Evolutionary conservation across 2,329 filamentous ascomycete genomes (phyloP), one percentile per base, ranked within the genome.

Genomic region (Myotisia sp.): DNA sequence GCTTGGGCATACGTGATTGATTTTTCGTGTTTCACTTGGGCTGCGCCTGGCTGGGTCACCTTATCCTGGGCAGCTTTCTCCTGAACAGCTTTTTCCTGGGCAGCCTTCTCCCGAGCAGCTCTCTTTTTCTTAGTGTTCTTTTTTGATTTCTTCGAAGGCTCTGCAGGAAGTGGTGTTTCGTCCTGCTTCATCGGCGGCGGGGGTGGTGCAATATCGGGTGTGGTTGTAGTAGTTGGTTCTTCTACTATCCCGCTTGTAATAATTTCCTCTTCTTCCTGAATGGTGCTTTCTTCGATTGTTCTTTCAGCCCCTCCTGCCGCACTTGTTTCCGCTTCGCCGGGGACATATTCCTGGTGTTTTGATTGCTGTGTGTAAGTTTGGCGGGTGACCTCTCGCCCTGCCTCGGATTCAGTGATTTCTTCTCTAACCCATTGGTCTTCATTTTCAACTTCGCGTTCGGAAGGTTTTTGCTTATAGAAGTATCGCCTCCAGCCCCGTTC

Each of bases 201-300:
- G 22, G 22, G 7, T 23, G 22, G 22, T 7, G 22, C 22, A 7
- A n/a, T 6, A 6, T 6, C 22, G 6, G 22, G 22, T 7, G 22
- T 23, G 6, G 22, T 6, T 7, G 22, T n/a, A 7, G 22, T n/a
- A 8, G 18, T 17, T 13, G 29, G 29, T 13, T 32, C 4, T 23
- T 9, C n/a, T 8, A 16, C 9, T n/a, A 32, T 22, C 29, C 8
- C 5, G 14, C 23, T 32, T 32, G 19, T 32, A 8, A 32, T 21
- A 21, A 32, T 32, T n/a, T 32, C 29, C 18, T 32, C 23, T n/a
- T 32, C 29, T 13, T 32, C 23, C 9, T 22, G 16, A 4, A 32
- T 21, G 1, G 29, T 32, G 6, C 23, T 21, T 8, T 32, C 18
- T 13, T 32, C 29, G 6, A 32, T 32, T 8, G 13, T 32, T 8